Base-by-base conservation (phyloP, 257 asterid species). In the Solanum chilense region DNA sequence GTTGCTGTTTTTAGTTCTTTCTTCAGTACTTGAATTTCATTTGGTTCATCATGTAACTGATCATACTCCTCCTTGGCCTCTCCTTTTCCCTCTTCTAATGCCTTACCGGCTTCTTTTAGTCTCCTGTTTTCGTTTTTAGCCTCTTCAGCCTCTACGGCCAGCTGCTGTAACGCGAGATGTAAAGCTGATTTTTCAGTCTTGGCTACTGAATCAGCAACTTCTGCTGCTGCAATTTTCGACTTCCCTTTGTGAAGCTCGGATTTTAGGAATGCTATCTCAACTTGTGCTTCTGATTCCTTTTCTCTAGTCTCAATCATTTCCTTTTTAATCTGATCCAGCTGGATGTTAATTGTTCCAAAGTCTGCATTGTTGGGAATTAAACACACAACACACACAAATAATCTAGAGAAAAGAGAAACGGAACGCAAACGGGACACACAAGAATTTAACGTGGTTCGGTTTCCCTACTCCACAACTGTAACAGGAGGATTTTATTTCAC, bases 81-180 rank as follows among this genome's bases (percentile, higher is more conserved):
- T 52, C 1, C 66, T 29, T 49, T 69, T 52, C 25, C 85, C 12
- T 9, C 75, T 58, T 66, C 74, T 73, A 39, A 82, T 70, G 23
- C 12, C 66, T 74, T 86, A 12, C 41, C 27, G 20, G 89, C 42
- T 82, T 90, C 92, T 87, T 90, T 89, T 12, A 92, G 76, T 29
- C 9, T 58, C 78, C 81, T 83, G 56, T 88, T 92, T 86, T 90
- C 94, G 27, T 77, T 90, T 88, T 91, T 90, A 21, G 87, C 89
- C 29, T 92, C 94, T 80, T 91, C 95, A 0, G 91, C 92, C 85
- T 92, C 94, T n/a, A 88, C 0, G 33, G 94, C 94, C 88, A 92
- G 88, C 77, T 91, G 94, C 86, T 93, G 95, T 25, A 92, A 90
- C 14, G 93, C 94, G 12, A 84, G 89, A 69, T 91, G 90, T 0